Evolutionary conservation across 2,329 filamentous ascomycete species (phyloP), one percentile per base, ranked within the genome.

Genomic region (Phoma sp.): DNA sequence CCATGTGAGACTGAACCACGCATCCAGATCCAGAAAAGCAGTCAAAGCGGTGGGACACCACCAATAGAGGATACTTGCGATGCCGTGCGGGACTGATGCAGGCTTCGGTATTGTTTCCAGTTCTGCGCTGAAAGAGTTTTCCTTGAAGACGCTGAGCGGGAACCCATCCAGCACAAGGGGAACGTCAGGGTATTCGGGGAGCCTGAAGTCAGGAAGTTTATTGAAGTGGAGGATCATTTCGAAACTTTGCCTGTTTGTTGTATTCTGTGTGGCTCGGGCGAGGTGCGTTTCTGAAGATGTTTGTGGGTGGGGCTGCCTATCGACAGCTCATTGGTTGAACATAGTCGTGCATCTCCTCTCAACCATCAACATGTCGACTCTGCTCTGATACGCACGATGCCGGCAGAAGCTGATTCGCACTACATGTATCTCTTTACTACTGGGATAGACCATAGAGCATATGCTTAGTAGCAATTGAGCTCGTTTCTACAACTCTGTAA

Each of bases 1-100:
- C 65, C 63, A 67, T 14, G 65, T 67, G 0, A 66, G 24, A 13
- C 59, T 63, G 23, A 67, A 67, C 65, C 65, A 67, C 7, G 65
- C 65, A 30, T 66, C 65, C 8, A 61, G 39, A 27, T 67, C 65
- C 4, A 67, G 40, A 9, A 67, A 65, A 0, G 61, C 65, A 13
- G 49, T 22, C 1, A 67, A 52, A 0, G 63, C 46, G 7, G 55
- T 52, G 11, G 65, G 60, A 37, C 57, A 54, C 65, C 63, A 67
- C 10, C 54, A 55, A 43, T 66, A 59, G 1, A 67, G 50, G 1
- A 65, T 37, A 10, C 61, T 67, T 8, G 65, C 60, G 37, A 67
- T 36, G 41, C 48, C 48, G 11, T 52, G 48, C 4, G 48, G 48
- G 4, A 45, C 48, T 35, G 48, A 45, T 23, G 41, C 29, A 33